Evolutionary conservation across 345 rosid genomes (phyloP), one percentile per base, ranked within the genome.

Genomic region (Punica granatum): DNA sequence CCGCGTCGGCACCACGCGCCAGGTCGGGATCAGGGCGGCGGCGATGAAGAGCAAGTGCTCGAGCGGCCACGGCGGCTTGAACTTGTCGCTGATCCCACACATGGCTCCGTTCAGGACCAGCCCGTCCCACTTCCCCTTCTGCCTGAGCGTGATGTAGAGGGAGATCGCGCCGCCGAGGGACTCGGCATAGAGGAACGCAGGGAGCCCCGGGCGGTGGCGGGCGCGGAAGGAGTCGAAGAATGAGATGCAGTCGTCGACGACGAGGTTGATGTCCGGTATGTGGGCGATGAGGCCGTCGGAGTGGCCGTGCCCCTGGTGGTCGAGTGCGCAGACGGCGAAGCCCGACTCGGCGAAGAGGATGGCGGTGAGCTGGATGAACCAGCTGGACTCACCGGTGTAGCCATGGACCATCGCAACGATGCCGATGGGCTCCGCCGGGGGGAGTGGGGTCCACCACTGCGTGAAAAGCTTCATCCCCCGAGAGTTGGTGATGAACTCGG

Each of bases 271-370:
- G 73, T 85, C 87, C 0, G 99, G 99, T 33, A 91, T 82, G 66
- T 94, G 97, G 42, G 82, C 75, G 11, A 60, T 48, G 44, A 93
- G 80, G 16, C 96, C 97, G 19, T 89, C 97, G 23, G 98, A 94
- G 86, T 81, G 83, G 68, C 99, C 99, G 74, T 94, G 99, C 70
- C 99, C 99, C 72, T 89, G 98, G 79, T 94, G 99, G 75, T 91
- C 99, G 64, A 94, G 83, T 3, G 96, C 95, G 63, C 98, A 94
- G 28, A 87, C 80, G 69, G 79, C 82, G 74, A 86, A 91, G 0
- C 99, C 98, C 0, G 85, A 81, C 66, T 86, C 64, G 39, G 99
- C 96, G 59, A 94, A 89, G 76, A 88, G 82, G 19, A 91, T 69
- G 21, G 99, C 72, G 15, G 97, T 89, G 32, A 85, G 84, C 66